Evolutionary conservation across 768 basidiomycete genomes (phyloP), one percentile per base, ranked within the genome.

Genomic region (Leccinum pellstonianum): DNA sequence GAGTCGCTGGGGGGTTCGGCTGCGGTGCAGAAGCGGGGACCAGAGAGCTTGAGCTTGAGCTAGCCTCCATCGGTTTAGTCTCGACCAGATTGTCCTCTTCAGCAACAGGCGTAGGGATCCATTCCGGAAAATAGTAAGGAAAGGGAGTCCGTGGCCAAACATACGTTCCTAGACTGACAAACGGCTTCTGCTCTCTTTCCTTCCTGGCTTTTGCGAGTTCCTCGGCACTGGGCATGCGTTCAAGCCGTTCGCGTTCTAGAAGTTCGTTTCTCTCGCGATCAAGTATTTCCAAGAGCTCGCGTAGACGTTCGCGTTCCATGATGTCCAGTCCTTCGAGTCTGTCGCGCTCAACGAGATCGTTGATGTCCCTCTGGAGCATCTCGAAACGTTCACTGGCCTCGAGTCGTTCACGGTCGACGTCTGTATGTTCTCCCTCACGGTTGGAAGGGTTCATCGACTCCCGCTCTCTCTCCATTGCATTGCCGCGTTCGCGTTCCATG

Each of bases 41-140:
- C 70, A 59, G 76, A 66, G 70, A 70, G 63, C 31, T 66, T 66
- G 59, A 76, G 70, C 31, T 66, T 66, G 59, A 76, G 70, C 64
- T 73, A 4, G 67, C 54, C 55, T 65, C 62, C 57, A 38, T 57
- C 52, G 21, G 14, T 54, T 65, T 66, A 52, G 61, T 41, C 54
- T 68, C 66, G 43, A 62, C 64, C 51, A 29, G 9, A n/a, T 67
- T 68, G 62, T 65, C 64, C 55, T 62, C 67, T 58, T 74, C 72
- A 6, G 64, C 55, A 54, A 61, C 17, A 9, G 72, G 72, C 3
- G 68, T 61, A 46, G 72, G 70, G 49, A 74, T 72, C 64, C 69
- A 67, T 38, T 75, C 72, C 23, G 73, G 73, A 50, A 73, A 75
- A 41, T 74, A 74, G 19, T 73, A 75, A 31, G 73, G 73, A 27